phyloP scores from a whole-genome alignment of 2,329 filamentous ascomycete species.

The Phialocephala subalpina region DNA sequence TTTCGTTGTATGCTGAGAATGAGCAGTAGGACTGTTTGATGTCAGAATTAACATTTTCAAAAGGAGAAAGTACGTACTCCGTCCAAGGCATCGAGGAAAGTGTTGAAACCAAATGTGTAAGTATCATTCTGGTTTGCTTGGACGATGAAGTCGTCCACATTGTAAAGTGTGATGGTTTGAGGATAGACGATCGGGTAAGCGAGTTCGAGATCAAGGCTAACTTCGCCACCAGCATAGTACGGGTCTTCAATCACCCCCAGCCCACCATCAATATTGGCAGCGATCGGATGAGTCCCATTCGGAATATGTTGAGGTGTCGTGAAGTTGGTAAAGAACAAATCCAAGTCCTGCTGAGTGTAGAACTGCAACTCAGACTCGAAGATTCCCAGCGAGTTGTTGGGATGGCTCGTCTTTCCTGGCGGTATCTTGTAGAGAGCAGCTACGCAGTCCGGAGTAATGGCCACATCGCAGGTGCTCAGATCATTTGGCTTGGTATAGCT shows the following conservation, averaged over 20 bases:
- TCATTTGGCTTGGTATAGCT: slow-evolving; percentile 50
- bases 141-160: slow-evolving; percentile 50
- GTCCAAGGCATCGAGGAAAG: slow-evolving; percentile 54
- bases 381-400: slow-evolving; percentile 47
- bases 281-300: slow-evolving; percentile 42
- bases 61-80: slow-evolving; percentile 36
- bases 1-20: slow-evolving; percentile 42
- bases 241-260: slow-evolving; percentile 38
- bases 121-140: slow-evolving; percentile 44
- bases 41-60: neutral
- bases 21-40: slow-evolving; percentile 12
- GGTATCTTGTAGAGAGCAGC: slow-evolving; percentile 47
- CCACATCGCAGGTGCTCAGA: slow-evolving; percentile 42
- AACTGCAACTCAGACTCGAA: slow-evolving; percentile 48
- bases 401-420: slow-evolving; percentile 19
- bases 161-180: slow-evolving; percentile 48
- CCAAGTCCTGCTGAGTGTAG: slow-evolving; percentile 48
- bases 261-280: slow-evolving; percentile 49
- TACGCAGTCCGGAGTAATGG: slow-evolving; percentile 39
- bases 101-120: slow-evolving; percentile 52
- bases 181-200: slow-evolving; percentile 49
- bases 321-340: slow-evolving; percentile 44
- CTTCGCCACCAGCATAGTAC: slow-evolving; percentile 42
- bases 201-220: slow-evolving; percentile 46
- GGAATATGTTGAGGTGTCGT: slow-evolving; percentile 36